Percentiles rank a stretch among this genome's conserved stretches.
Evolutionary conservation across 1,284 basidiomycete species (phyloP).

Genomic region (Phylloporus sp.): DNA sequence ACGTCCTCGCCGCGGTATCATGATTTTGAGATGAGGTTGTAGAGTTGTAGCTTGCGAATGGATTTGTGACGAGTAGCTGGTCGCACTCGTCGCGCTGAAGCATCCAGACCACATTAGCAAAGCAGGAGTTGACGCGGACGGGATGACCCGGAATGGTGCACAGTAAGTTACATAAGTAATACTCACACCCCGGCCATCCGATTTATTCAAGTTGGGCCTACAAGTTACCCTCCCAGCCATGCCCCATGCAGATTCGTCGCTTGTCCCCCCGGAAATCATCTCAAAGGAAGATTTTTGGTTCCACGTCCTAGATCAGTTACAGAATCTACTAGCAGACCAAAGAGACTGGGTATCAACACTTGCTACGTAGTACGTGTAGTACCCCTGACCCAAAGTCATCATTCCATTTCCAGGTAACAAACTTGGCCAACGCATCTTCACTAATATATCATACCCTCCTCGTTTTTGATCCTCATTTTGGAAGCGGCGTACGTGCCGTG

Average conservation of each 20-base stretch:
- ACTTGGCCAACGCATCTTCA: slow-evolving; percentile 82
- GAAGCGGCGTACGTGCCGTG: slow-evolving; percentile 63
- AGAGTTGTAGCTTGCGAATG: slow-evolving; percentile 17
- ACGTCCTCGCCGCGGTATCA: no score
- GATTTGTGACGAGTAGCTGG: slow-evolving; percentile 23
- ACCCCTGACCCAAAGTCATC: neutral
- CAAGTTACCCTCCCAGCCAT: no score
- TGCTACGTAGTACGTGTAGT: neutral
- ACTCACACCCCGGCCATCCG: no score
- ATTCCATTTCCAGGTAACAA: slow-evolving; percentile 63
- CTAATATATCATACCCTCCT: slow-evolving; percentile 78
- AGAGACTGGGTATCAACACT: slow-evolving; percentile 69
- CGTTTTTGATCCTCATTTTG: slow-evolving; percentile 70
- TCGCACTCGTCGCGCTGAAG: slow-evolving; percentile 26
- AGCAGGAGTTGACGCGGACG: no score
- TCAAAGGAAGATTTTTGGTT: slow-evolving; percentile 79
- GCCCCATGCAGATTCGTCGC: slow-evolving; percentile 84
- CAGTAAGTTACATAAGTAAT: slow-evolving; percentile 22
- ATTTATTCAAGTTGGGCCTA: no score
- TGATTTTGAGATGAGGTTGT: neutral
- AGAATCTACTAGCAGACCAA: slow-evolving; percentile 65
- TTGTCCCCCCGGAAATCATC: slow-evolving; percentile 67
- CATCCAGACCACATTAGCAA: slow-evolving; percentile 28
- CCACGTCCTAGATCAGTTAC: slow-evolving; percentile 70
- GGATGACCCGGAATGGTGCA: no score